A percentile compares a stretch with the other conserved stretches of the same genome.
phyloP scores from a whole-genome alignment of 164 flowering plant genomes.

The Houttuynia cordata region DNA sequence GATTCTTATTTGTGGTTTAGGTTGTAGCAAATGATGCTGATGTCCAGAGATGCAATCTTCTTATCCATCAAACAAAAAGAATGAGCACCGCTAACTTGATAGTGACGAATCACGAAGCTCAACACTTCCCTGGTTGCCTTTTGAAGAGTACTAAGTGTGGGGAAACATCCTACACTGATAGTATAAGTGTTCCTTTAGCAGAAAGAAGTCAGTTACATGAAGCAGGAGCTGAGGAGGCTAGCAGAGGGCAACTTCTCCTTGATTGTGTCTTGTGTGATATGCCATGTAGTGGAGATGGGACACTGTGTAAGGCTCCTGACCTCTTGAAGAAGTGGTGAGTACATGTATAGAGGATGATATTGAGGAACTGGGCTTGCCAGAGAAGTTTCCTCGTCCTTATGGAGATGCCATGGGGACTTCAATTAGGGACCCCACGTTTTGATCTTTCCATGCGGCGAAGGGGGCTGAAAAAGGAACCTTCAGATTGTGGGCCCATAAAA shows the following conservation, averaged over 20 bases:
- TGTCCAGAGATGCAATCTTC: conserved; percentile 92
- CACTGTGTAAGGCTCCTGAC: conserved; percentile 98
- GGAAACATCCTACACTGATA: conserved; percentile 18
- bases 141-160: conserved; percentile 17
- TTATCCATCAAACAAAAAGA: conserved; percentile 94
- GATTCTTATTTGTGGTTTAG: conserved; percentile 26
- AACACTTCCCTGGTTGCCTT: conserved; percentile 84
- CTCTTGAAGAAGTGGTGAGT: conserved; percentile 91
- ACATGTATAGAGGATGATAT: background rate
- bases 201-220: conserved; percentile 1
- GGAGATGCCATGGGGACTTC: no score
- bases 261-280: conserved; percentile 98
- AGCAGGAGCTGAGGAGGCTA: conserved; percentile 10
- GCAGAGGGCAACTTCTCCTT: conserved; percentile 45
- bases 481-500: no score
- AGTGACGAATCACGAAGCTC: conserved; percentile 98
- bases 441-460: no score
- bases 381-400: background rate
- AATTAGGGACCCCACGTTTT: no score
- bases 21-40: conserved; percentile 94
- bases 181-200: background rate
- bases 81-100: conserved; percentile 96
- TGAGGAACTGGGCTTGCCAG: background rate
- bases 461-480: no score
- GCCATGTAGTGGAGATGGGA: conserved; percentile 99